Evolutionary conservation across 2,329 filamentous ascomycete genomes (phyloP), one percentile per base, ranked within the genome.

Genomic region (Clonostachys chloroleuca): DNA sequence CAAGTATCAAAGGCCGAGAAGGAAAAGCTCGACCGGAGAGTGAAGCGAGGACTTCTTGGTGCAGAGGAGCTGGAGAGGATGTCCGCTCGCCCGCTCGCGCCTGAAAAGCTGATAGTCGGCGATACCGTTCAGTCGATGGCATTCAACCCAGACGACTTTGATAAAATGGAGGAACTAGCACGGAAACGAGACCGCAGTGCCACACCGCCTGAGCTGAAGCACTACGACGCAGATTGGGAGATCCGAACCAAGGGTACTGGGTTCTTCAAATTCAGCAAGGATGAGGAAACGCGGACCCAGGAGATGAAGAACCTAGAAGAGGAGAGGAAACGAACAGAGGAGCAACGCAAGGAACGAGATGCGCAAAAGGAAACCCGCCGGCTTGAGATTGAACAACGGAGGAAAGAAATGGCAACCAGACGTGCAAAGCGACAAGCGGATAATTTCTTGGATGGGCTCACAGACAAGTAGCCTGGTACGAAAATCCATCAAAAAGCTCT

Each of bases 141-240:
- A 1, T 96, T 97, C 68, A 83, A 86, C 53, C 87, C 88, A 0
- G 86, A 89, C 36, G 82, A 84, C 47, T 73, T 77, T 6, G 77
- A 79, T 47, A 77, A 84, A 57, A 96, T 96, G 89, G 85, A 84
- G 46, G 78, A 83, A 47, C 70, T 96, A 33, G 91, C 91, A 3
- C 74, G 78, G 51, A 89, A 87, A 67, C 79, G 91, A 42, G 91
- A 96, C 68, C 78, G 84, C 48, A 86, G 83, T 56, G 75, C 84
- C 45, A 96, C 92, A 43, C 90, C 92, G 46, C 92, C 91, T 6
- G 81, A 84, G 8, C 81, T 86, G 56, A 75, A 77, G 58, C 92
- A 97, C 68, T 99, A 97, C 67, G 87, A 96, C 63, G 89, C 89
- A 2, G 80, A 81, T 51, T 78, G 78, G 51, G 94, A 99, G 75